phyloP scores from a whole-genome alignment of 257 asterid species.

The Craterostigma plantagineum region DNA sequence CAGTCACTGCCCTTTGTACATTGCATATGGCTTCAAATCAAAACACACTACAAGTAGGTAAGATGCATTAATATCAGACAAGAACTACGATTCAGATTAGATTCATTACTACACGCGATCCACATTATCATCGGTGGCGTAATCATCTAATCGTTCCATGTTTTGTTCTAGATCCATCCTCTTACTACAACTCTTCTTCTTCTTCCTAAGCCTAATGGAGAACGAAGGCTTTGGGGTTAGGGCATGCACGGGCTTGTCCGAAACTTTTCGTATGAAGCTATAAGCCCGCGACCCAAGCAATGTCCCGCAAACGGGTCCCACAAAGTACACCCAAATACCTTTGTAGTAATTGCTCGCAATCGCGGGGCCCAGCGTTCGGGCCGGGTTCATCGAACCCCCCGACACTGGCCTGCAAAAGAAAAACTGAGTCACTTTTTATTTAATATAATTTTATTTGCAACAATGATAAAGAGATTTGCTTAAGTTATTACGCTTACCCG shows the following conservation, averaged over 20 bases:
- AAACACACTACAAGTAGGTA: no score
- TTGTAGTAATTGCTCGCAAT: conserved; percentile 46
- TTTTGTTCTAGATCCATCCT: no score
- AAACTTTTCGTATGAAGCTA: conserved; percentile 23
- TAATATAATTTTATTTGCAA: no score
- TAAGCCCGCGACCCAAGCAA: conserved; percentile 54
- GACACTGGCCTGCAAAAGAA: conserved; percentile 42
- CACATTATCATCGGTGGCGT: no score
- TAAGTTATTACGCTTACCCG: conserved; percentile 30
- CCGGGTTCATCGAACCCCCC: conserved; percentile 92
- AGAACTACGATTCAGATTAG: no score
- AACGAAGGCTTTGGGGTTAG: conserved; percentile 22
- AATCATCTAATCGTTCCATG: no score
- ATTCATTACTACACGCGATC: no score
- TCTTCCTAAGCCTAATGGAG: conserved; percentile 17
- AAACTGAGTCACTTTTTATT: neutral
- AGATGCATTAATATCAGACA: no score
- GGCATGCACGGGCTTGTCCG: conserved; percentile 31
- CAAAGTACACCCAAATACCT: conserved; percentile 53
- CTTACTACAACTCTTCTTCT: conserved; percentile 30
- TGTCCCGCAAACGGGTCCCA: conserved; percentile 69
- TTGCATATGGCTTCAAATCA: no score
- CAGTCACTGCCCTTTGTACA: no score
- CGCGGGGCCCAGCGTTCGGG: conserved; percentile 71
- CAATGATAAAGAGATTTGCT: neutral